Base-by-base conservation (phyloP, 148 eudicot genomes). In the Fagopyrum tataricum region DNA sequence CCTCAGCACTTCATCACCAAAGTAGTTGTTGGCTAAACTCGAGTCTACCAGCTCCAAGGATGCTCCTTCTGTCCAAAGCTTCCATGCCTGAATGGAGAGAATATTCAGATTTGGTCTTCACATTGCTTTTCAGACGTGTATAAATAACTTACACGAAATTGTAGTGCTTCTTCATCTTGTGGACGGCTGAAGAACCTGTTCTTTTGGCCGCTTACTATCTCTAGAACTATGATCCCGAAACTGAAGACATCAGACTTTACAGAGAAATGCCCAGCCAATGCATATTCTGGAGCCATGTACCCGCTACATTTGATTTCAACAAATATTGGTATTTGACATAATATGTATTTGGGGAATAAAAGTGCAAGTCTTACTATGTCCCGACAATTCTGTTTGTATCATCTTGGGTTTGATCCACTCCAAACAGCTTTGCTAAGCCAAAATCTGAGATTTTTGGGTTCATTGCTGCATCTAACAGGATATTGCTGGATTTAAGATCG, bases 361-460 rank as follows among this genome's bases (percentile, higher is more conserved):
- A 31, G 2, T 31, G 37, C 37, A 1, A 31, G 18, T 78, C 85
- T 86, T 86, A 88, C 92, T 74, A 84, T 70, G 92, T 86, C 47
- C 92, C 89, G 18, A 81, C 88, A 39, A 88, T 84, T 64, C 81
- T 74, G 41, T 61, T 80, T 1, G 92, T 77, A 24, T 76, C 77
- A 24, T 77, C 90, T 70, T 76, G 78, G 72, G 84, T 82, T 82
- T 85, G 84, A 73, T 88, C 89, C 12, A 64, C 75, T 42, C 70
- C 84, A 68, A 85, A 85, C 24, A 88, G 44, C 44, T 75, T 84
- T 55, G 91, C 89, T 87, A 84, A 75, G 49, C 91, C 91, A 74
- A 87, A 85, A 67, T 87, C 91, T 14, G 89, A 44, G 59, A 87
- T 88, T 72, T 85, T 88, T 0, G 91, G 91, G 68, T 83, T 85